phyloP scores from a whole-genome alignment of 208 protist genomes.

The Acanthamoeba lenticulata region DNA sequence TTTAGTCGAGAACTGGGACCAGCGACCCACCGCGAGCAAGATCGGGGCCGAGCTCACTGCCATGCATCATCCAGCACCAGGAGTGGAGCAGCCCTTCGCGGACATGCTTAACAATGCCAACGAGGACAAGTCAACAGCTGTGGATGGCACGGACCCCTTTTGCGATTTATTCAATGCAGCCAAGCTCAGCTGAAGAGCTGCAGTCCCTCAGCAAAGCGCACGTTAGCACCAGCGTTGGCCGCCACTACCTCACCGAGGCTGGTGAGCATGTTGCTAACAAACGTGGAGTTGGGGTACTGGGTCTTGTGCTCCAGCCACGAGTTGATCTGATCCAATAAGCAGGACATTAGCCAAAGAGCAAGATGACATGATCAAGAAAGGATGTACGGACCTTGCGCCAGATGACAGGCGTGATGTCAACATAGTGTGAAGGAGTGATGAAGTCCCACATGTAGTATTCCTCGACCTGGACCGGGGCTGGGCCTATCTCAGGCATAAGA shows the following conservation, averaged over 20 bases:
- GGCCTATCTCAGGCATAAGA: constrained; percentile 9
- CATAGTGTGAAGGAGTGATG: constrained; percentile 43
- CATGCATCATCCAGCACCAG: too few relatives aligned
- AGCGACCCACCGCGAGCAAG: too few relatives aligned
- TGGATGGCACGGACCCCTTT: too few relatives aligned
- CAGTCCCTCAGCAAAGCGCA: constrained; percentile 9
- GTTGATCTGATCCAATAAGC: not conserved
- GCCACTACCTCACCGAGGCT: not conserved
- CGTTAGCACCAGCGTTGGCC: not conserved
- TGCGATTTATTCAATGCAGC: too few relatives aligned
- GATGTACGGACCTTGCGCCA: not conserved
- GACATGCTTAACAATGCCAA: not conserved
- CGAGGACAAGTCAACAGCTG: not conserved
- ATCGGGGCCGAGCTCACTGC: too few relatives aligned
- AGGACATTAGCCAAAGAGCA: not conserved
- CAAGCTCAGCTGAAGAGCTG: constrained; percentile 40
- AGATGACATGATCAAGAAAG: not conserved
- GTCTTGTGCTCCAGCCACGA: constrained; percentile 58
- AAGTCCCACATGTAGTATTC: constrained; percentile 66
- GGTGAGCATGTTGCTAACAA: not conserved
- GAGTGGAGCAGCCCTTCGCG: too few relatives aligned
- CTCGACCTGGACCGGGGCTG: not conserved
- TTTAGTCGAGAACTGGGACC: too few relatives aligned
- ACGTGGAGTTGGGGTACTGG: constrained; percentile 10
- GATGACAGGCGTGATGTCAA: constrained; percentile 12